phyloP scores from a whole-genome alignment of 148 eudicot genomes.

The Spergularia marina region DNA sequence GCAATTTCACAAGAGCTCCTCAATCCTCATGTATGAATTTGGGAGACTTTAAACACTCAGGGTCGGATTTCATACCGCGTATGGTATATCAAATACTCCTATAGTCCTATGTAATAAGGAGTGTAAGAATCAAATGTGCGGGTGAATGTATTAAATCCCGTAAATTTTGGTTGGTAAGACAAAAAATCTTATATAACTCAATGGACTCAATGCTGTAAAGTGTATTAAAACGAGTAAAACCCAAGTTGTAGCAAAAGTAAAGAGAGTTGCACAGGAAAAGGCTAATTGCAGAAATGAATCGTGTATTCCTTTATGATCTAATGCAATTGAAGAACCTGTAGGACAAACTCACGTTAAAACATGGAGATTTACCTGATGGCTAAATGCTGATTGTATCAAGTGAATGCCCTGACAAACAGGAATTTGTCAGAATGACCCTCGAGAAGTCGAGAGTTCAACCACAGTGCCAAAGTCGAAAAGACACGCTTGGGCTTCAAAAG shows the following conservation, averaged over 20 bases:
- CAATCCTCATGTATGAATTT: neutral
- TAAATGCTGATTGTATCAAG: neutral
- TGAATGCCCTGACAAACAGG: neutral
- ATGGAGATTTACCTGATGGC: neutral
- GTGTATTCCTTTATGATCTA: neutral
- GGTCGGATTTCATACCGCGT: too few species aligned
- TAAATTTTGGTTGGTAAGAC: too few species aligned
- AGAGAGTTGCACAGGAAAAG: too few species aligned
- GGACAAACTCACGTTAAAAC: neutral
- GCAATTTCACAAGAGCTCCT: neutral
- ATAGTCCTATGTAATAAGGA: too few species aligned
- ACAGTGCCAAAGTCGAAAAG: neutral
- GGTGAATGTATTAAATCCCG: too few species aligned
- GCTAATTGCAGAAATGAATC: neutral
- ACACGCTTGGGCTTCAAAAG: neutral
- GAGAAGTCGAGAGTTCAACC: neutral
- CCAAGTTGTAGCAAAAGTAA: too few species aligned
- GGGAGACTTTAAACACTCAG: too few species aligned
- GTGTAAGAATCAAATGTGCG: too few species aligned
- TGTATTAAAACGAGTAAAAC: too few species aligned
- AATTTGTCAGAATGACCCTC: neutral
- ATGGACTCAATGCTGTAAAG: too few species aligned
- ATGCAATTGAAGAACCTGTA: neutral
- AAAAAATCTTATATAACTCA: too few species aligned
- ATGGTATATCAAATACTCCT: too few species aligned